A percentile compares a stretch with the other conserved stretches of the same genome.
Evolutionary conservation across 2,329 filamentous ascomycete genomes (phyloP).

Genomic region (Hawksworthiomyces lignivorus): DNA sequence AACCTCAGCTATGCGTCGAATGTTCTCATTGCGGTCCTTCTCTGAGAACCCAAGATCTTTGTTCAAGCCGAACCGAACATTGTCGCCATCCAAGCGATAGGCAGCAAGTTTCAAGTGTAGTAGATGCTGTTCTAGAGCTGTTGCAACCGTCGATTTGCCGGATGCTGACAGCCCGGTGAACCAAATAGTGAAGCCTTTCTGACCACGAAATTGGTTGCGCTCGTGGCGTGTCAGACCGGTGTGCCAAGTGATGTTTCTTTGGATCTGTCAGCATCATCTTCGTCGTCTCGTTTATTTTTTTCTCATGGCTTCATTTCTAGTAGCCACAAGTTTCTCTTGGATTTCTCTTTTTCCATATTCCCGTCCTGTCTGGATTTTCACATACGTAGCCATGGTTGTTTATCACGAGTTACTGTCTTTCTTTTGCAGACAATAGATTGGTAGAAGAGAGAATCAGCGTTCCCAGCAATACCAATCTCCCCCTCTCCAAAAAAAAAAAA

Average conservation of each 20-base stretch:
- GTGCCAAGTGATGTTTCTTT: slow-evolving; percentile 88
- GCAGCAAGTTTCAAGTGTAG: slow-evolving; percentile 75
- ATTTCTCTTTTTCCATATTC: not conserved
- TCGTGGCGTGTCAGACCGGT: slow-evolving; percentile 69
- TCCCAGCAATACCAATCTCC: too few relatives aligned
- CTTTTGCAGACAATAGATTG: too few relatives aligned
- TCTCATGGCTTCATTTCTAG: not conserved
- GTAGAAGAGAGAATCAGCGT: too few relatives aligned
- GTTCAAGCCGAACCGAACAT: slow-evolving; percentile 96
- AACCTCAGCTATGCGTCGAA: slow-evolving; percentile 88
- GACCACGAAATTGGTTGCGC: slow-evolving; percentile 67
- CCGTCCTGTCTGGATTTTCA: not conserved
- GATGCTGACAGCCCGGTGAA: slow-evolving; percentile 94
- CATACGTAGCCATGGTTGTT: slow-evolving; percentile 10
- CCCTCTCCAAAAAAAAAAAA: too few relatives aligned
- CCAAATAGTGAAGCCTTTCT: slow-evolving; percentile 93
- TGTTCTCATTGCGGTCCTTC: slow-evolving; percentile 93
- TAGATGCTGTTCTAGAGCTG: slow-evolving; percentile 92
- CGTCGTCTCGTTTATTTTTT: not conserved
- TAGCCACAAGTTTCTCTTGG: too few relatives aligned
- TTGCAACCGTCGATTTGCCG: slow-evolving; percentile 95
- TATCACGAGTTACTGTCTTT: not conserved
- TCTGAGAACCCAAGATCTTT: slow-evolving; percentile 95
- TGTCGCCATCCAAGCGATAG: slow-evolving; percentile 96
- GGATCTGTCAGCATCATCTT: not conserved